Evolutionary conservation across 2,329 filamentous ascomycete genomes (phyloP), one percentile per base, ranked within the genome.

Genomic region (Aspergillus floridensis): DNA sequence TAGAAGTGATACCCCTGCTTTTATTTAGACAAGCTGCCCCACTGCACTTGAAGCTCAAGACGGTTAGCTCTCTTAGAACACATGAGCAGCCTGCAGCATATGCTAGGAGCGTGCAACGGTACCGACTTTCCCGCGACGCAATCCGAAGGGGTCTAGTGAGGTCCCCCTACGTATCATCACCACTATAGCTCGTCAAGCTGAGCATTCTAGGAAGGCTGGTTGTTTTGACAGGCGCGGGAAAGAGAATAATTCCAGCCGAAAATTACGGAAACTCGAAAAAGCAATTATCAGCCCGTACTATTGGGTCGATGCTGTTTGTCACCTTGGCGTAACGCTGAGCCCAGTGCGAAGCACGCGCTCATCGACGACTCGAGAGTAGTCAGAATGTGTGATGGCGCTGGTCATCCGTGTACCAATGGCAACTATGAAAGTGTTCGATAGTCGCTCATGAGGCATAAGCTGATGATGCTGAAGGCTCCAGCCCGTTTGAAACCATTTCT

Each of bases 321-420:
- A 21, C 51, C 60, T 65, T 64, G 59, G 63, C 62, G 48, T 53
- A 50, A 50, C 53, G 55, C 49, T 63, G 60, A 60, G 24, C 57
- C 32, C 62, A 64, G 52, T 48, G 59, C 48, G 58, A 63, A 56
- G 63, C 65, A 66, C 63, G 60, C 61, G 65, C 60, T 60, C 62
- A 53, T 63, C 53, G 53, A 62, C 59, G 64, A 63, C 65, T 63
- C 47, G 61, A 57, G 31, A 59, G 57, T 61, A 60, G 60, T 58
- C 59, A 50, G 56, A 60, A 53, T 62, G 59, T 57, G 38, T 14
- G 59, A 58, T 56, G 53, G 35, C 61, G 62, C 57, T 60, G 58
- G 58, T 54, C 61, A 50, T 58, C 59, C 62, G 57, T 63, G 57
- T 61, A 24, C 65, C 66, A 68, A 65, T 68, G 58, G 60, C 60